Percentiles rank a stretch among this genome's conserved stretches.
These are phyloP conservation scores for Phialemonium atrogriseum DNA, from an alignment of 2,329 filamentous ascomycete genomes.

Conservation along the genomic window DNA sequence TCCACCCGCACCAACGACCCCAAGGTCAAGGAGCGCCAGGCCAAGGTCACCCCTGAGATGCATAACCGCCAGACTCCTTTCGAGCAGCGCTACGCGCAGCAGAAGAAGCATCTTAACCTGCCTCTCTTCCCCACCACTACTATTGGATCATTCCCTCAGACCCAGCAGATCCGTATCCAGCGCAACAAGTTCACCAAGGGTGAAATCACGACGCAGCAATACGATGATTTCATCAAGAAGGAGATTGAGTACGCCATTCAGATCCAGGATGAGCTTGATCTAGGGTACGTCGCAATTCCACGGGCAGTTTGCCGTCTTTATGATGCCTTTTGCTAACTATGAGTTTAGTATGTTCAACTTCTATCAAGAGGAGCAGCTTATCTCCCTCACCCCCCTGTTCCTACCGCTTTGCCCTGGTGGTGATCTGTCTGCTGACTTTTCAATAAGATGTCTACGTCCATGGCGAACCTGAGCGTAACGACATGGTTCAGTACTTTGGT, in stretches of 20 bases:
- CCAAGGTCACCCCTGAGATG: slow-evolving; percentile 72
- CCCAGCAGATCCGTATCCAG: slow-evolving; percentile 93
- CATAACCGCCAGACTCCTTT: slow-evolving; percentile 93
- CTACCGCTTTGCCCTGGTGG: too few species aligned
- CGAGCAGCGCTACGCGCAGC: slow-evolving; percentile 72
- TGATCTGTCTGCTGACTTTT: too few species aligned
- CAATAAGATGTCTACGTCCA: slow-evolving; percentile 98
- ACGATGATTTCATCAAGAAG: slow-evolving; percentile 99
- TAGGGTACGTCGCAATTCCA: too few species aligned
- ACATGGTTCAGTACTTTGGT: slow-evolving; percentile 99
- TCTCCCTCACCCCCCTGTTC: too few species aligned
- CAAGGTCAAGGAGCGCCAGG: slow-evolving; percentile 92
- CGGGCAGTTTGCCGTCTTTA: too few species aligned
- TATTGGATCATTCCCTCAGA: slow-evolving; percentile 99
- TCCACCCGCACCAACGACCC: slow-evolving; percentile 96
- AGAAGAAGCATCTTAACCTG: slow-evolving; percentile 87
- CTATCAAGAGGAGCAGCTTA: too few species aligned
- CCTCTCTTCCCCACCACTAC: slow-evolving; percentile 98
- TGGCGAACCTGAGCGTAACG: slow-evolving; percentile 98
- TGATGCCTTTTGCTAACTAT: too few species aligned
- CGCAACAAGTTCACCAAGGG: slow-evolving; percentile 99
- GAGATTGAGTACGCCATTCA: slow-evolving; percentile 93
- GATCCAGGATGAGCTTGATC: slow-evolving; percentile 95
- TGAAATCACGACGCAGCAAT: slow-evolving; percentile 85
- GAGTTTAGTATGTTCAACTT: too few species aligned